Evolutionary conservation across 495 filamentous ascomycete species (phyloP), one percentile per base, ranked within the genome.

Genomic region (Arthonia radiata): DNA sequence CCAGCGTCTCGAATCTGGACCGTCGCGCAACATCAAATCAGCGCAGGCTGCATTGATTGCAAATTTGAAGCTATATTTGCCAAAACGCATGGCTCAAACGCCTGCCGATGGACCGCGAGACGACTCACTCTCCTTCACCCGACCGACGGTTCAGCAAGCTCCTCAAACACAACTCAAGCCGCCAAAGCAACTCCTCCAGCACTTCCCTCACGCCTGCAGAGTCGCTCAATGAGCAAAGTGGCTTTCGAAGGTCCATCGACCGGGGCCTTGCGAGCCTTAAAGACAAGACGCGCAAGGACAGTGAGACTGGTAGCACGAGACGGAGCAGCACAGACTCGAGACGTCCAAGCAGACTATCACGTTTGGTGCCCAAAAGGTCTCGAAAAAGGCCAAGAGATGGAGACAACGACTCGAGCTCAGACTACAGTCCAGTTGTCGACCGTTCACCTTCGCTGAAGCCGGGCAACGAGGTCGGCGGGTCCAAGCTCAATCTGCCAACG

Each of bases 281-380:
- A 15, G 28, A 32, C 23, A 39, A 28, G 23, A 29, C 29, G 21
- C 32, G 32, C 11, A 19, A 32, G 23, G 38, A 34, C 2, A 37
- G 43, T 15, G 42, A 40, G 3, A 24, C 33, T 6, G 29, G 34
- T 13, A 13, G 29, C 16, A 38, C 35, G 19, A 37, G 33, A 30
- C 7, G 40, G 54, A 38, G 42, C 38, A 42, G 41, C 44, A 40
- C 15, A 29, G 43, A 31, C 53, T 46, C 44, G 52, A 53, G 17
- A 50, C 64, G 23, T 59, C 63, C 3, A 65, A 59, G 38, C 41
- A 69, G 18, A 50, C 68, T n/a, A n/a, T n/a, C n/a, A n/a, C n/a
- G n/a, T 27, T 50, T 56, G 15, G 43, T 51, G 10, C 47, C 57
- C 11, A 52, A 50, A 28, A 60, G 54, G 36, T 49, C 57, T 39